Conservation (phyloP, 176 grass and related monocot species). For the Tillandsia fasciculata region DNA sequence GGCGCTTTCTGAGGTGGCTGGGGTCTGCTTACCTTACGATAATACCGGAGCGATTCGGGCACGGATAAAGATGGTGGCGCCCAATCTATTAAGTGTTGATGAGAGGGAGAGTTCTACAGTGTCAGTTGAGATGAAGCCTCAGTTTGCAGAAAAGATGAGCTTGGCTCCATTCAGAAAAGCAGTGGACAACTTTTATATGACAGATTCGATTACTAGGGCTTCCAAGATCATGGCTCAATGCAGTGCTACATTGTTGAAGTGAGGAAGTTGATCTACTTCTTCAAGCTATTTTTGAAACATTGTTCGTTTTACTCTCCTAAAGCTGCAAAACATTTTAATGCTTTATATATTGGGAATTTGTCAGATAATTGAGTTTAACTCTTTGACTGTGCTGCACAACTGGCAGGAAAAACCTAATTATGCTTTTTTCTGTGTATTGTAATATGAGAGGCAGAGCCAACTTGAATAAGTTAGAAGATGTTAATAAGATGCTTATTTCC, state of each 20-base stretch:
- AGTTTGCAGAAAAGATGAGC: slow-evolving; percentile 44
- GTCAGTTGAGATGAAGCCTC: slow-evolving; percentile 55
- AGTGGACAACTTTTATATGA: slow-evolving; percentile 96
- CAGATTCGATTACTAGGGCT: slow-evolving; percentile 79
- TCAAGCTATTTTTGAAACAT: background rate
- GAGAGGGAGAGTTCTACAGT: slow-evolving; percentile 66
- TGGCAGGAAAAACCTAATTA: slow-evolving; percentile 39
- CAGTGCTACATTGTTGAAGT: slow-evolving; percentile 67
- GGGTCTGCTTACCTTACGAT: slow-evolving; percentile 55
- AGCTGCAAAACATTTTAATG: slow-evolving; percentile 1
- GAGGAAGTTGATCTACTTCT: slow-evolving; percentile 6
- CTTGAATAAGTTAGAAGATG: slow-evolving; percentile 27
- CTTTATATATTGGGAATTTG: slow-evolving; percentile 9
- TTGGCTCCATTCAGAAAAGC: slow-evolving; percentile 42
- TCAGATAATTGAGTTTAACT: slow-evolving; percentile 19
- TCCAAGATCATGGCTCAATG: slow-evolving; percentile 99
- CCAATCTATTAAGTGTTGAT: slow-evolving; percentile 68
- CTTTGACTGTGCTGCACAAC: slow-evolving; percentile 40
- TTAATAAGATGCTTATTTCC: background rate
- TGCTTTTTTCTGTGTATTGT: slow-evolving; percentile 29
- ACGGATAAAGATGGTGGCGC: slow-evolving; percentile 55
- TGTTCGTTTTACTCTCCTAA: slow-evolving; percentile 14
- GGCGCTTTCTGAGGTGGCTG: slow-evolving; percentile 73
- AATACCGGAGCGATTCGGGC: slow-evolving; percentile 37
- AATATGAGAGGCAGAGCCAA: slow-evolving; percentile 39